Evolutionary conservation across 1,284 basidiomycete species (phyloP), one percentile per base, ranked within the genome.

Genomic region (Neolentinus lepideus): DNA sequence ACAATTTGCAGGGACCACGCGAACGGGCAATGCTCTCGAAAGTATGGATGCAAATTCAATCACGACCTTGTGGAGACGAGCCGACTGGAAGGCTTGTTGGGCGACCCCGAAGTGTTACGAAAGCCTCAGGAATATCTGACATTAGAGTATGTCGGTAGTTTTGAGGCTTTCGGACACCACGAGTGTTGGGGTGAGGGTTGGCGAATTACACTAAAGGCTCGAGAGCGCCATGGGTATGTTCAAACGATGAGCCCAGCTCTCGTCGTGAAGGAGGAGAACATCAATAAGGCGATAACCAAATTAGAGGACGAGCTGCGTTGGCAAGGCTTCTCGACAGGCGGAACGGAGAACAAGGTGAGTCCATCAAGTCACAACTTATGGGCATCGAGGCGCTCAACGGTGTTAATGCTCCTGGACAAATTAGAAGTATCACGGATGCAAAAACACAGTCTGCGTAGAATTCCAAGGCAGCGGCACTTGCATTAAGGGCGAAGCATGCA

Each of bases 71-170:
- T 43, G 38, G 38, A 43, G 38, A 43, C n/a, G 16, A 16, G 38
- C 38, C 6, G 38, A n/a, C 38, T 43, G 4, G 4, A 43, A n/a
- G 38, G 38, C 38, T 21, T 43, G 16, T 21, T 43, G 6, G 38
- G 38, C 38, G 38, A 43, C 38, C 12, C n/a, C 38, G 38, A 43
- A 21, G 38, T 43, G 38, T n/a, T 43, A 21, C 38, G 38, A 43
- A 21, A 43, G 38, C 38, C 38, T 43, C 38, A n/a, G 38, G 38
- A 43, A 43, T 43, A 43, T 21, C 38, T 50, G 22, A 50, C 47
- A 11, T 50, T 50, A 29, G 47, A 50, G 24, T 50, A 50, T n/a
- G 47, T 50, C 16, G 47, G 47, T 25, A n/a, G 22, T 29, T 50
- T 50, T 29, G 27, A 50, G 47, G 27, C 27, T 26, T 50, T 50